A percentile compares a stretch with the other conserved stretches of the same genome.
Conservation (phyloP, 1,284 basidiomycete genomes). For the Moesziomyces sp. region DNA sequence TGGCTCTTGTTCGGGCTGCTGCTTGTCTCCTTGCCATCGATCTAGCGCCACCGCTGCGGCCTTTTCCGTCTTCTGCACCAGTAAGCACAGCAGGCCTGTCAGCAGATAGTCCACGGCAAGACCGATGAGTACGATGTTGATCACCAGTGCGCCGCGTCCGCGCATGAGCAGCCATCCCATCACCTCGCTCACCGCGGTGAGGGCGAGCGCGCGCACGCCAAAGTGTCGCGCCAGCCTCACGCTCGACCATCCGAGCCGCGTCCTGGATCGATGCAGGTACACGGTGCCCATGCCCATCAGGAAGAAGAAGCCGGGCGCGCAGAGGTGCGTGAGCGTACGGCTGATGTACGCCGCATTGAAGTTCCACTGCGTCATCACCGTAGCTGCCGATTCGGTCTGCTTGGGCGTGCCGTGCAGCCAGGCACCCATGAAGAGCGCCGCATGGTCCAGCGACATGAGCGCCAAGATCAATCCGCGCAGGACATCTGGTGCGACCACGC, state of each 20-base stretch:
- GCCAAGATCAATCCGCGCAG: slow-evolving; percentile 54
- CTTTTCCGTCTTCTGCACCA: slow-evolving; percentile 18
- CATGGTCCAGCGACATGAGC: slow-evolving; percentile 55
- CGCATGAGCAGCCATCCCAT: slow-evolving; percentile 26
- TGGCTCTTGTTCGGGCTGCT: not conserved
- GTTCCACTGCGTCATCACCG: slow-evolving; percentile 33
- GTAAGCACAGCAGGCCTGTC: slow-evolving; percentile 37
- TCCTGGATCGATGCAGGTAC: slow-evolving; percentile 40
- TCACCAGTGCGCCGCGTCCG: slow-evolving; percentile 11
- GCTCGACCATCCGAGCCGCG: slow-evolving; percentile 26
- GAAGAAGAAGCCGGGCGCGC: slow-evolving; percentile 54
- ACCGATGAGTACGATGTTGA: slow-evolving; percentile 52
- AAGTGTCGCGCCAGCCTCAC: slow-evolving; percentile 29
- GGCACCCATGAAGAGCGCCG: slow-evolving; percentile 38
- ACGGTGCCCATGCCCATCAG: slow-evolving; percentile 55
- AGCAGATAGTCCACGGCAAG: slow-evolving; percentile 51
- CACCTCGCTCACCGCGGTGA: slow-evolving; percentile 45
- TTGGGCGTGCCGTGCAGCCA: slow-evolving; percentile 50
- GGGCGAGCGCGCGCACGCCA: slow-evolving; percentile 22
- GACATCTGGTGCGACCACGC: slow-evolving; percentile 52
- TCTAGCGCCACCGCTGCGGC: slow-evolving; percentile 15
- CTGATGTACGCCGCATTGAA: slow-evolving; percentile 25
- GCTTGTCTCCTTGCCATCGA: not conserved
- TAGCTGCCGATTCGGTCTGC: slow-evolving; percentile 34
- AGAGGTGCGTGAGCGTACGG: slow-evolving; percentile 48